Percentiles rank a stretch among this genome's conserved stretches.
These are phyloP conservation scores for Sporobolomyces pararoseus DNA, from an alignment of 768 basidiomycete species.

Conservation along the genomic window DNA sequence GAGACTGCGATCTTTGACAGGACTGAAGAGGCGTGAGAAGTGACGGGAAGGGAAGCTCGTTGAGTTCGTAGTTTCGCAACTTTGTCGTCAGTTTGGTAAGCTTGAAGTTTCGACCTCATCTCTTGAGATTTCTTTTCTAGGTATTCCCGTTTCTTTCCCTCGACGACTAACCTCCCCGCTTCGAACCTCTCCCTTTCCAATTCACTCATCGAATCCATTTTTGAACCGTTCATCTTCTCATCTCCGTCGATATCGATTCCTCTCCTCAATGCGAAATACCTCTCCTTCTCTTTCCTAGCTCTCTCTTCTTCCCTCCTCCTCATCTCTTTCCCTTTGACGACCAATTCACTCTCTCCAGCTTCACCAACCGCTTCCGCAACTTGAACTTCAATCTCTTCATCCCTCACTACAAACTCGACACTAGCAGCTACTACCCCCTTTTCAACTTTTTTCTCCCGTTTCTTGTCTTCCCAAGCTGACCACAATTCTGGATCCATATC, in stretches of 20 bases:
- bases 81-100: constrained; percentile 57
- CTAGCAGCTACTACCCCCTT: constrained; percentile 52
- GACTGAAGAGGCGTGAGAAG: constrained; percentile 63
- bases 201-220: not conserved
- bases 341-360: constrained; percentile 32
- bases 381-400: constrained; percentile 62
- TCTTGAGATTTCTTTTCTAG: constrained; percentile 59
- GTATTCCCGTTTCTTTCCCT: constrained; percentile 21
- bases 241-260: not conserved
- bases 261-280: constrained; percentile 4
- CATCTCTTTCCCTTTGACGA: constrained; percentile 36
- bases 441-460: constrained; percentile 65
- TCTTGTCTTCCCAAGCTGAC: constrained; percentile 61
- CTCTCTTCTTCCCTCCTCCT: constrained; percentile 31
- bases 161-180: constrained; percentile 17
- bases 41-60: constrained; percentile 70
- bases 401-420: constrained; percentile 57
- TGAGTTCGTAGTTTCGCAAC: constrained; percentile 64
- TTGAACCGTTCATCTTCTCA: not conserved
- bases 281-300: constrained; percentile 20
- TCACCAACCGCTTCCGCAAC: constrained; percentile 59
- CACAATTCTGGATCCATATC: constrained; percentile 76
- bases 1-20: constrained; percentile 66
- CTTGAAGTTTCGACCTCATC: constrained; percentile 57
- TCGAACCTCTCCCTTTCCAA: constrained; percentile 6